Base-by-base conservation (phyloP, 176 grass and related monocot species). In the Cenchrus fungigraminus region DNA sequence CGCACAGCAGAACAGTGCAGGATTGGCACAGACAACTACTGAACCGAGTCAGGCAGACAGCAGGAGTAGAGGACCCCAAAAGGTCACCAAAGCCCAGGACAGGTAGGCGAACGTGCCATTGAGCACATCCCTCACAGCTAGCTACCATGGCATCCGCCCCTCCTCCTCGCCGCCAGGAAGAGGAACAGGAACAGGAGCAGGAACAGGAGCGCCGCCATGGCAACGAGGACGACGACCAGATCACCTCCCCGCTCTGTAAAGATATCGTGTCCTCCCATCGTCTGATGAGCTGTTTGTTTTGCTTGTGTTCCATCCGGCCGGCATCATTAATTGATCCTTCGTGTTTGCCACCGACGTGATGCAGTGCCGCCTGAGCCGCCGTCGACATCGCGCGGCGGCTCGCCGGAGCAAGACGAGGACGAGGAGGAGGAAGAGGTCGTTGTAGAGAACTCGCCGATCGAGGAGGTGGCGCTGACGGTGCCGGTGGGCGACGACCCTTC, bases 381-480 rank as follows among this genome's bases (percentile, higher is more conserved):
- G 0, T 79, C 88, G 17, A 53, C 88, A 25, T 79, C 88, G 6
- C 31, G 68, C 8, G 12, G 45, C 45, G 45, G 68, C 68, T 65
- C 72, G 54, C 74, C 83, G 20, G 73, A 15, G 5, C 25, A 25
- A 25, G 3, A 5, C 0, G 53, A 53, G 2, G 68, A 9, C 0
- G 90, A 83, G 8, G 89, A 78, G 58, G 83, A 58, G 40, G 37
- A 40, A 40, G 37, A 40, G 37, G 37, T 40, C 37, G 37, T 40
- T 4, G 37, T 4, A 40, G 92, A 92, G 85, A 98, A 98, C 87
- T 98, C 95, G 32, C 95, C 92, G 71, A 88, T 98, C 78, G 95
- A 98, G 88, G 85, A 98, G 93, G 95, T 98, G 71, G 95, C 95
- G 46, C 83, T 98, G 85, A 98, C 95, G 34, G 95, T 98, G 15